Evolutionary conservation across 345 rosid species (phyloP), one percentile per base, ranked within the genome.

Genomic region (Zanthoxylum bungeanum): DNA sequence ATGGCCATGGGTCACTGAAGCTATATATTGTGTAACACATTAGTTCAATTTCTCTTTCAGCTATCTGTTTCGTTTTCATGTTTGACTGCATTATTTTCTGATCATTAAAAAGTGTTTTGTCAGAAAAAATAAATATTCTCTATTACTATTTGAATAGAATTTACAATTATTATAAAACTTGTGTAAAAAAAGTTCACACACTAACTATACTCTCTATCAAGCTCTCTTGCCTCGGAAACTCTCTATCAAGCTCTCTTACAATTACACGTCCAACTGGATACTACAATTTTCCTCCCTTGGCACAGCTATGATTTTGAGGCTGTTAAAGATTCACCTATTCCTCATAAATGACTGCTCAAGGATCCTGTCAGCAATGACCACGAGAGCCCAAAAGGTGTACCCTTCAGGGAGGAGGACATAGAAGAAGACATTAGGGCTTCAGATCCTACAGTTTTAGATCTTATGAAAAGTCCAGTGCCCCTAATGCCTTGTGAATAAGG

Each of bases 231-330:
- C n/a, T n/a, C n/a, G n/a, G n/a, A n/a, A n/a, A n/a, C n/a, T n/a
- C n/a, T n/a, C n/a, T n/a, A n/a, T n/a, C n/a, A n/a, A n/a, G n/a
- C n/a, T n/a, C n/a, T n/a, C n/a, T n/a, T n/a, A n/a, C n/a, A n/a
- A n/a, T n/a, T n/a, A n/a, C n/a, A n/a, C n/a, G n/a, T n/a, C n/a
- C n/a, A n/a, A n/a, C n/a, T n/a, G n/a, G n/a, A n/a, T n/a, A n/a
- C n/a, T n/a, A n/a, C n/a, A n/a, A n/a, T 95, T 28, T 85, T 85
- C 74, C 99, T 92, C 59, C 88, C 99, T 69, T 82, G 91, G 2
- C 92, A 81, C 19, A 73, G 66, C 52, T 81, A 16, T 60, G 85
- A 85, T 75, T 90, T 92, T 83, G 88, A 90, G 81, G 80, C 92
- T 76, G 71, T 84, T 57, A 82, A 78, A 77, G 83, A 77, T 58